These are phyloP conservation scores for Waltergamsia citrina DNA, from an alignment of 2,329 filamentous ascomycete species.

Conservation along the genomic window DNA sequence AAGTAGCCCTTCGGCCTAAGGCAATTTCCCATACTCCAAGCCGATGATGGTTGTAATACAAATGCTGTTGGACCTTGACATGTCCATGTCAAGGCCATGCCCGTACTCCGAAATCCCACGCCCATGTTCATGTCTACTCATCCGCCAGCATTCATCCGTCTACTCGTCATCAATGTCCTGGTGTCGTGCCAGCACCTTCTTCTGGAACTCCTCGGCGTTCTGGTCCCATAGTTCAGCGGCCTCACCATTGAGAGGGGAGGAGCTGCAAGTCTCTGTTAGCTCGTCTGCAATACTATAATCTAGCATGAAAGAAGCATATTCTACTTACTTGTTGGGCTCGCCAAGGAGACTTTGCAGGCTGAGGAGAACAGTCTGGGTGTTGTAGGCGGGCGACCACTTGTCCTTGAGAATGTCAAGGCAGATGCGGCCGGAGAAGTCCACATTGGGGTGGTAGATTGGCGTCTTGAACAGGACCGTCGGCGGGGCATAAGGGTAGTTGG, in stretches of 20 bases:
- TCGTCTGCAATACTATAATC: slow-evolving; percentile 8
- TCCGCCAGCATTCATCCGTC: slow-evolving; percentile 8
- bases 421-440: slow-evolving; percentile 94
- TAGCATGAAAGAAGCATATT: too few species aligned
- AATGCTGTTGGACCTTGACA: too few species aligned
- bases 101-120: neutral
- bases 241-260: slow-evolving; percentile 91
- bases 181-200: slow-evolving; percentile 55
- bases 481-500: slow-evolving; percentile 86
- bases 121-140: too few species aligned
- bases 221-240: slow-evolving; percentile 95
- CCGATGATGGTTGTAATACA: too few species aligned
- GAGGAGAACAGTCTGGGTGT: slow-evolving; percentile 85
- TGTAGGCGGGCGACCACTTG: slow-evolving; percentile 98
- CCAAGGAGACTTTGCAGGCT: slow-evolving; percentile 92
- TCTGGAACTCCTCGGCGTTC: slow-evolving; percentile 79
- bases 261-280: slow-evolving; percentile 38
- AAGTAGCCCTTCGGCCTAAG: neutral
- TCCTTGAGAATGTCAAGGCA: slow-evolving; percentile 98
- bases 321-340: slow-evolving; percentile 93
- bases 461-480: slow-evolving; percentile 96
- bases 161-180: slow-evolving; percentile 57
- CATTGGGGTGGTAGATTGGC: slow-evolving; percentile 97
- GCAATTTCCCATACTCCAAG: neutral
- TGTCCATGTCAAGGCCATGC: too few species aligned